These are phyloP conservation scores for Metschnikowia anglica DNA, from an alignment of 805 yeast genomes.

Conservation along the genomic window DNA sequence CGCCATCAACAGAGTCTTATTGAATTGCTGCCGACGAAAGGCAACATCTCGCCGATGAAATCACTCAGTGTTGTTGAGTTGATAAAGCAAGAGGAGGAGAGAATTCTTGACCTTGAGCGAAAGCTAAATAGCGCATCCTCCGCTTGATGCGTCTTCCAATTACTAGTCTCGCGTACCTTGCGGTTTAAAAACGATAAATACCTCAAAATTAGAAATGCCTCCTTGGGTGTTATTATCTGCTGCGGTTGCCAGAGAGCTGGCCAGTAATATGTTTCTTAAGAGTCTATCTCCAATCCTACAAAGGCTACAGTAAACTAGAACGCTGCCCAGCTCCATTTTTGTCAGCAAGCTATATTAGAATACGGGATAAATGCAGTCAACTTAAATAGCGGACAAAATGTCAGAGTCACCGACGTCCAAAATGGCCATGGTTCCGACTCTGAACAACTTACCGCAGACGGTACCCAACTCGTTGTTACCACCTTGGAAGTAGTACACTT, in stretches of 20 bases:
- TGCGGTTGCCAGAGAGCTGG: too few relatives aligned
- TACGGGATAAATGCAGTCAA: slow-evolving; percentile 10
- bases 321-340: neutral
- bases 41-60: slow-evolving; percentile 10
- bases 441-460: slow-evolving; percentile 99
- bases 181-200: too few relatives aligned
- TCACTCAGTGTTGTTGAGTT: slow-evolving; percentile 35
- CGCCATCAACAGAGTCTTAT: slow-evolving; percentile 27
- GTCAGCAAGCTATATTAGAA: slow-evolving; percentile 15
- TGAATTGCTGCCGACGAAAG: slow-evolving; percentile 24
- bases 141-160: too few relatives aligned
- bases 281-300: too few relatives aligned
- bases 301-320: neutral
- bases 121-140: neutral
- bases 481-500: slow-evolving; percentile 98
- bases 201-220: too few relatives aligned
- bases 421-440: slow-evolving; percentile 96
- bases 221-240: too few relatives aligned
- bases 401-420: slow-evolving; percentile 99
- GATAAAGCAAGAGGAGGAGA: slow-evolving; percentile 46
- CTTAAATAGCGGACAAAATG: slow-evolving; percentile 68
- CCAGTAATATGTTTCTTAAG: too few relatives aligned
- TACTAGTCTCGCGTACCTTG: too few relatives aligned
- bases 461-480: slow-evolving; percentile 99
- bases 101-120: slow-evolving; percentile 43